phyloP scores from a whole-genome alignment of 768 basidiomycete genomes.

The Flagelloscypha sp. region DNA sequence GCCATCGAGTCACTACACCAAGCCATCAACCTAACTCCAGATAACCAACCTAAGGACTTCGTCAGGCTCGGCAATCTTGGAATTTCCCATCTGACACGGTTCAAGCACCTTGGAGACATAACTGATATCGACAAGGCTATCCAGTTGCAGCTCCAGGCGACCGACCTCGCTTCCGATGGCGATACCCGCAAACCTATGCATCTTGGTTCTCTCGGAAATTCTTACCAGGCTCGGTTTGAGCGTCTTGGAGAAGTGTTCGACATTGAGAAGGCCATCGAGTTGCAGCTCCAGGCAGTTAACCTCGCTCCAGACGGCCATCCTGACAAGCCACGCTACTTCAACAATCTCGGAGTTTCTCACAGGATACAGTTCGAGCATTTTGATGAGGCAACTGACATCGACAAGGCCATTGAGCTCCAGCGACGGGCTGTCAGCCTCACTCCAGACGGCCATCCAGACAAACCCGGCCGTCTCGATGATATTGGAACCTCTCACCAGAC shows the following conservation, averaged over 20 bases:
- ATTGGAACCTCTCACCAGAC: slow-evolving; percentile 4
- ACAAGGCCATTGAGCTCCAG: slow-evolving; percentile 4
- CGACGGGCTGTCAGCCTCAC: slow-evolving; percentile 5
- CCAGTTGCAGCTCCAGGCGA: slow-evolving; percentile 1
- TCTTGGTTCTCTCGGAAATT: slow-evolving; percentile 1
- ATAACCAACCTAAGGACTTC: slow-evolving; percentile 5
- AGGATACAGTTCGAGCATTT: slow-evolving; percentile 4
- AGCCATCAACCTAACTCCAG: slow-evolving; percentile 5
- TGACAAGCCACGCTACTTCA: slow-evolving; percentile 2
- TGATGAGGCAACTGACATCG: slow-evolving; percentile 6
- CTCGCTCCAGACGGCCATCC: slow-evolving; percentile 7
- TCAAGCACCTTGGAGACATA: slow-evolving; percentile 7
- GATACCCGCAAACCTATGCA: slow-evolving; percentile 1
- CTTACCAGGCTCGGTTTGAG: slow-evolving; percentile 7
- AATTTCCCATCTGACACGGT: slow-evolving; percentile 3
- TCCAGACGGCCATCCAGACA: slow-evolving; percentile 7
- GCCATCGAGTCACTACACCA: neutral
- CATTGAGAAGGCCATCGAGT: slow-evolving; percentile 5
- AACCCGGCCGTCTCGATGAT: slow-evolving; percentile 1
- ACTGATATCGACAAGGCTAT: slow-evolving; percentile 9
- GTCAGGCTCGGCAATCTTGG: slow-evolving; percentile 6
- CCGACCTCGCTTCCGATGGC: slow-evolving; percentile 4
- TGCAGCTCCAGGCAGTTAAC: neutral
- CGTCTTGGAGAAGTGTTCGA: slow-evolving; percentile 5
- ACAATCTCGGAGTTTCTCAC: slow-evolving; percentile 8